Percentiles rank a stretch among this genome's conserved stretches.
These are phyloP conservation scores for Monosporascus sp. DNA, from an alignment of 2,329 filamentous ascomycete species.

Conservation along the genomic window DNA sequence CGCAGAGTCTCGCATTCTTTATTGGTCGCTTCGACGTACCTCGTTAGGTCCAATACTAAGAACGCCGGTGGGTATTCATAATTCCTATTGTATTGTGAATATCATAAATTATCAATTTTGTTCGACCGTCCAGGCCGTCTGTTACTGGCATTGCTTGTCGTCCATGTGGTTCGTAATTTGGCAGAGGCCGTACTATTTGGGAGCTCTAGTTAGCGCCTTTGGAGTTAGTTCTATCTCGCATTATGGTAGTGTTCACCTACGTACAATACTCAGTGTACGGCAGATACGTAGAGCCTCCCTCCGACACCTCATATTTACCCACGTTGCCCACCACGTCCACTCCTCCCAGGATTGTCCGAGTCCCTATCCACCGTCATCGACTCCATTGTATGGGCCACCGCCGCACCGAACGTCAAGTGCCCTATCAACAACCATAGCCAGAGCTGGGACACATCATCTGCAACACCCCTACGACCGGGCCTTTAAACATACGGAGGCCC, in stretches of 20 bases:
- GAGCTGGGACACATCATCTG: not conserved
- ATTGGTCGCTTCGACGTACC: not conserved
- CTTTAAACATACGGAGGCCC: not conserved
- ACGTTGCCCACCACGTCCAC: not conserved
- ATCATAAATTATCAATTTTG: no score
- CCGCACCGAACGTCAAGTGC: not conserved
- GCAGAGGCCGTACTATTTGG: no score
- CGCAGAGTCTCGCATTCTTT: not conserved
- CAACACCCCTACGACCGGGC: not conserved
- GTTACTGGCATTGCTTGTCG: no score
- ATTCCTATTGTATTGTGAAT: no score
- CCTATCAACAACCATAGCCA: not conserved
- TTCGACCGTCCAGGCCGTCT: no score
- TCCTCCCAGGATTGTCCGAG: not conserved
- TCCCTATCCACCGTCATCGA: not conserved
- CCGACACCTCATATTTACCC: not conserved
- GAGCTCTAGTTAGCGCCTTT: no score
- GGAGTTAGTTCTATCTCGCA: no score
- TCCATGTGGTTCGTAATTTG: no score
- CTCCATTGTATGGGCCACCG: not conserved
- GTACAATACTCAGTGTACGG: no score
- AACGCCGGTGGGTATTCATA: no score
- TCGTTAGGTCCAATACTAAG: no score
- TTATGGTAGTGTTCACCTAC: no score
- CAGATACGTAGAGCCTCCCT: not conserved